These are phyloP conservation scores for Gentiana dahurica DNA, from an alignment of 257 asterid species.

Conservation along the genomic window DNA sequence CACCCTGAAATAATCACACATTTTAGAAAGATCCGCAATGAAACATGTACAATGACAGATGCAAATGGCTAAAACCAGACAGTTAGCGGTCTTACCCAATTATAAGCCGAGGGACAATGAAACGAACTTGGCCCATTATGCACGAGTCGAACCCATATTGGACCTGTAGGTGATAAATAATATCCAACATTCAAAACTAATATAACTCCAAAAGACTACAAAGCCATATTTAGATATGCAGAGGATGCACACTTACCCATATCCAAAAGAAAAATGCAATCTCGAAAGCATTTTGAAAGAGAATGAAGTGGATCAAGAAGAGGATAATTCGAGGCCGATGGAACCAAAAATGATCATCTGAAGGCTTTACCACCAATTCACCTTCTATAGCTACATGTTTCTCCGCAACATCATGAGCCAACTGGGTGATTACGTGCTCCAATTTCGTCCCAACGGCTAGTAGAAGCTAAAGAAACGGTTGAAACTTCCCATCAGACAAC, in stretches of 20 bases:
- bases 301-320: constrained; percentile 78
- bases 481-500: too few relatives aligned
- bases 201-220: background rate
- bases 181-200: background rate
- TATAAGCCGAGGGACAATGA: constrained; percentile 72
- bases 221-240: background rate
- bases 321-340: constrained; percentile 67
- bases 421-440: constrained; percentile 78
- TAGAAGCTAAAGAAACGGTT: constrained; percentile 41
- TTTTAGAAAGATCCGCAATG: background rate
- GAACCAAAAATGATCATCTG: constrained; percentile 94
- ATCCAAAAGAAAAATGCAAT: constrained; percentile 99
- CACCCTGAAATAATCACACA: constrained; percentile 33
- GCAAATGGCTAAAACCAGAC: background rate
- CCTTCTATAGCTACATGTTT: constrained; percentile 90
- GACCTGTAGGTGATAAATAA: constrained; percentile 28
- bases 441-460: constrained; percentile 90
- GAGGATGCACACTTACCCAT: constrained; percentile 36
- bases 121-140: constrained; percentile 84
- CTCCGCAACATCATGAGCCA: constrained; percentile 98
- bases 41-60: too few relatives aligned
- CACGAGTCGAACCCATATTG: constrained; percentile 89
- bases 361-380: constrained; percentile 78
- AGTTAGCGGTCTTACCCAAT: constrained; percentile 47
- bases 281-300: constrained; percentile 98